phyloP scores from a whole-genome alignment of 2,329 filamentous ascomycete genomes.

The Diaporthe vexans region DNA sequence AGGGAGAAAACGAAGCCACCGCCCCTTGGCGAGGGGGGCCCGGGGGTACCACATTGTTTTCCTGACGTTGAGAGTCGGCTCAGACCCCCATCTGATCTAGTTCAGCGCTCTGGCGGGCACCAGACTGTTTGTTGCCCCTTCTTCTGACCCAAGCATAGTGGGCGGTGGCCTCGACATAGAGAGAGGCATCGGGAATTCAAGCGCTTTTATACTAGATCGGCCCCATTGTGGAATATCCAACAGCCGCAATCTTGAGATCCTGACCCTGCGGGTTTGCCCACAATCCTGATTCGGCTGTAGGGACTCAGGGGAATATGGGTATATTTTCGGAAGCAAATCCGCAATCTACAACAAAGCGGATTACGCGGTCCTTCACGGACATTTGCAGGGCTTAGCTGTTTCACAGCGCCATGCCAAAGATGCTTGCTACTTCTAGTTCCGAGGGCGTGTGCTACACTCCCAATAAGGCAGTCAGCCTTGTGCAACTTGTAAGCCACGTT shows the following conservation, averaged over 20 bases:
- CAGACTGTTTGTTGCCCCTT: not conserved
- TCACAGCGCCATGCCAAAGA: slow-evolving; percentile 18
- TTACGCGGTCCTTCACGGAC: slow-evolving; percentile 3
- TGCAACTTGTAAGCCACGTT: not conserved
- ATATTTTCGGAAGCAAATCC: slow-evolving; percentile 11
- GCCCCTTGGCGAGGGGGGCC: no score
- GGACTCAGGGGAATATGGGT: not conserved
- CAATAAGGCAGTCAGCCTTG: not conserved
- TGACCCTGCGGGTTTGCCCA: not conserved
- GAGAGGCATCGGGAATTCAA: not conserved
- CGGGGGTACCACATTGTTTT: not conserved
- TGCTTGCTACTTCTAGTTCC: slow-evolving; percentile 6
- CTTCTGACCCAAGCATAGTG: not conserved
- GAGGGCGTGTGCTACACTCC: not conserved
- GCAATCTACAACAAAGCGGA: not conserved
- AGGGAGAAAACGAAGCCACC: not conserved
- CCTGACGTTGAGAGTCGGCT: not conserved
- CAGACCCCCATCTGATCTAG: not conserved
- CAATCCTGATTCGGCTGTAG: not conserved
- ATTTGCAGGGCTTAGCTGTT: slow-evolving; percentile 9
- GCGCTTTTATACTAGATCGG: not conserved
- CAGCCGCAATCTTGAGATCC: not conserved
- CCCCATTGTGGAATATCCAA: slow-evolving; percentile 2
- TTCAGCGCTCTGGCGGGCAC: not conserved
- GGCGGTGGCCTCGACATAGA: not conserved